A percentile compares a stretch with the other conserved stretches of the same genome.
These are phyloP conservation scores for Trametes villosa DNA, from an alignment of 768 basidiomycete species.

Conservation along the genomic window DNA sequence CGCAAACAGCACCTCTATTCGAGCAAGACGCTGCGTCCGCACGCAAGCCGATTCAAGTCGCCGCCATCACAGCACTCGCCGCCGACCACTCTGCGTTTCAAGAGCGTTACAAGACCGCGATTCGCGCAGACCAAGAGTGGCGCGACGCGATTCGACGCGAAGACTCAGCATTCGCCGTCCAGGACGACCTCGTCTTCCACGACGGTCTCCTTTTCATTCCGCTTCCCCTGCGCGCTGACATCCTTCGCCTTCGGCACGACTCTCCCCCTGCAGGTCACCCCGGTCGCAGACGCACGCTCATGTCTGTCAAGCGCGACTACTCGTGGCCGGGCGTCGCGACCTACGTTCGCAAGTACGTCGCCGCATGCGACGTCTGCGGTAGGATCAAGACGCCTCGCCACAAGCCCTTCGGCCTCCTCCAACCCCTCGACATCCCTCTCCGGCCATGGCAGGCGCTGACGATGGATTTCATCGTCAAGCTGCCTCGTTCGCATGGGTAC, in stretches of 20 bases:
- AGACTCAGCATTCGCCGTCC: conserved; percentile 16
- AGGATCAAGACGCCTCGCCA: neutral
- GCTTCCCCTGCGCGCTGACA: conserved; percentile 32
- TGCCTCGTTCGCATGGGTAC: neutral
- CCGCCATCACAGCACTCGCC: conserved; percentile 28
- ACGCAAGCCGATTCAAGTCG: neutral
- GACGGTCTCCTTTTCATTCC: conserved; percentile 40
- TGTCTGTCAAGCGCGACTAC: conserved; percentile 41
- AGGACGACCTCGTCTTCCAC: conserved; percentile 28
- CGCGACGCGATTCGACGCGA: conserved; percentile 20
- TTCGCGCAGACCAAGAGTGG: conserved; percentile 23
- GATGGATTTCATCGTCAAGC: neutral
- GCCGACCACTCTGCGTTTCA: conserved; percentile 27
- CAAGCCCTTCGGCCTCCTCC: neutral
- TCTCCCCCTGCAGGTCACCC: conserved; percentile 44
- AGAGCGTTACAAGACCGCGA: conserved; percentile 24
- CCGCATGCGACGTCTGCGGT: neutral
- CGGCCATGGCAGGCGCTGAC: neutral
- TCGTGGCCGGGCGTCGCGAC: conserved; percentile 43
- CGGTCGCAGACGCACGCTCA: conserved; percentile 40
- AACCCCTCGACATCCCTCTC: neutral
- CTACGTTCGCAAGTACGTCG: conserved; percentile 9
- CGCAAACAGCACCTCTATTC: neutral
- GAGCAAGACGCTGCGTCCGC: neutral
- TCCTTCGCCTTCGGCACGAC: conserved; percentile 44